These are phyloP conservation scores for Prunus armeniaca DNA, from an alignment of 306 rosid species.

Conservation along the genomic window DNA sequence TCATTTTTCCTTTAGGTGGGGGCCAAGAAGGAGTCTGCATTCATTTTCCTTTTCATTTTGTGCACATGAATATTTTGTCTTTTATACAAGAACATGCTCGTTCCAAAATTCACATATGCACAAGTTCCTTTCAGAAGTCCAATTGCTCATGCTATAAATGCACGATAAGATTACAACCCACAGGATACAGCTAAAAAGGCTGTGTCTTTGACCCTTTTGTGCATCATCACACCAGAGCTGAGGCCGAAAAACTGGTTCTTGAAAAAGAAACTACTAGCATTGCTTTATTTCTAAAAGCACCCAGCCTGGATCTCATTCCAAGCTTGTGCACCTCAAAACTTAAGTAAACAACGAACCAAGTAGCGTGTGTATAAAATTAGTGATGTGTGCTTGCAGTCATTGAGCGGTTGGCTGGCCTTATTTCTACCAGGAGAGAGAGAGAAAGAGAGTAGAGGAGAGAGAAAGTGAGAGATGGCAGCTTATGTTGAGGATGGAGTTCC, in stretches of 20 bases:
- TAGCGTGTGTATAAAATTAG: neutral
- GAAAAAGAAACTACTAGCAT: neutral
- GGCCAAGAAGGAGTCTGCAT: neutral
- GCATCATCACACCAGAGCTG: neutral
- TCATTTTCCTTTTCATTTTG: neutral
- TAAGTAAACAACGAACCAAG: neutral
- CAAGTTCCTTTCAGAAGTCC: neutral
- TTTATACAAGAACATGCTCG: neutral
- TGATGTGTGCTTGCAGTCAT: neutral
- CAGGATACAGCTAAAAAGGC: neutral
- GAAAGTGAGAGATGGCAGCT: neutral
- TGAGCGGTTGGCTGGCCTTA: neutral
- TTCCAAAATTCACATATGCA: neutral
- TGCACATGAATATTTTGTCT: neutral
- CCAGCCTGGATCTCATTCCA: neutral
- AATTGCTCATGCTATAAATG: neutral
- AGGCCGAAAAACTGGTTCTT: neutral
- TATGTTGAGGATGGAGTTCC: neutral
- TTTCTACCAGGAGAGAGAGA: neutral
- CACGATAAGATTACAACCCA: neutral
- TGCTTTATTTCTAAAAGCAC: neutral
- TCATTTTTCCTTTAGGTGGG: neutral
- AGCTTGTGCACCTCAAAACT: neutral
- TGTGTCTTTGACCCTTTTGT: neutral
- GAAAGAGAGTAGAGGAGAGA: neutral